Evolutionary conservation across 345 rosid genomes (phyloP), one percentile per base, ranked within the genome.

Genomic region (Moringa oleifera): DNA sequence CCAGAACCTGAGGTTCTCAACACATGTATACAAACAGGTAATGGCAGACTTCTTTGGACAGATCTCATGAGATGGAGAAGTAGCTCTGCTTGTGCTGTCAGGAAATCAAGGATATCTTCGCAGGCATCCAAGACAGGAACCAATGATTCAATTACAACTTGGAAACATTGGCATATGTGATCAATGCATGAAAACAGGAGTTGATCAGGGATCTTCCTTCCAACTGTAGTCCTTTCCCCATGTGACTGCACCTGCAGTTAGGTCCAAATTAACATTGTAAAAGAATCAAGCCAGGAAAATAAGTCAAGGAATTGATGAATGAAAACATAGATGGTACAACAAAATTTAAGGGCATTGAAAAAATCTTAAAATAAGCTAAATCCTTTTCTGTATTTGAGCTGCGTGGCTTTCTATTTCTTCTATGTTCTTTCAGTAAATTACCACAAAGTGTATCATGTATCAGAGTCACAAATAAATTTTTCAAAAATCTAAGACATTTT

Each of bases 51-150:
- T 51, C 63, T 77, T 61, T 59, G 62, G 7, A 69, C 77, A 13
- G 79, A 77, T 80, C 82, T 83, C 63, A 79, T 71, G 53, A 90
- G 80, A 71, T 66, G 75, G 57, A 83, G 80, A 69, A 94, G 81
- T 59, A 94, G 64, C 70, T 88, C 92, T 47, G 81, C 83, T 69
- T 86, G 86, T 58, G 89, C 87, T 53, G 78, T 61, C 62, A 94
- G 88, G 64, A 74, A 77, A 73, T 80, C 79, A 61, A 85, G 75
- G 58, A 81, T 75, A 65, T 77, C 77, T 67, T 79, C 65, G 5
- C 89, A 71, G 37, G 83, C 81, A 68, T 82, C 86, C 60, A 75
- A 65, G 50, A 69, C 57, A 33, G 82, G 74, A 64, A 74, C 76
- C 60, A 90, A 70, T 47, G 77, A 76, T 63, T 75, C 84, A 25